Percentiles rank a stretch among this genome's conserved stretches.
phyloP scores from a whole-genome alignment of 208 protist species.

The Crithidia bombi region DNA sequence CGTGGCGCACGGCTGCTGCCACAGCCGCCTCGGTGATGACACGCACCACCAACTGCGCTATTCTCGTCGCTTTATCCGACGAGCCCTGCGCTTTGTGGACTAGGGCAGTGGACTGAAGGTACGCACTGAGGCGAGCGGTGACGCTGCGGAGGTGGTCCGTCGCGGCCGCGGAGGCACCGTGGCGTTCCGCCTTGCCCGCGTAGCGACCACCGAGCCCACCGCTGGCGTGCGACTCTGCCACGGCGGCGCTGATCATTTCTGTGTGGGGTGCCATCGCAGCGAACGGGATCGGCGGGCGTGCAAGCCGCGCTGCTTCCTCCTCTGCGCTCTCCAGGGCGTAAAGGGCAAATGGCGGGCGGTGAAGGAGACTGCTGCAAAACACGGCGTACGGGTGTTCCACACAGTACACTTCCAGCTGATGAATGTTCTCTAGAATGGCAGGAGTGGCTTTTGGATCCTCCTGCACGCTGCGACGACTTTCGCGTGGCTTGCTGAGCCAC shows the following conservation, averaged over 20 bases:
- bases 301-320: constrained; percentile 10
- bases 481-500: constrained; percentile 71
- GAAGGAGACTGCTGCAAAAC: constrained; percentile 51
- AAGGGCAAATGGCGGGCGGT: constrained; percentile 37
- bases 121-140: constrained; percentile 16
- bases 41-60: constrained; percentile 29
- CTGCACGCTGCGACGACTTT: constrained; percentile 63
- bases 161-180: constrained; percentile 3
- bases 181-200: constrained; percentile 10
- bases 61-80: background rate
- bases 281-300: constrained; percentile 18
- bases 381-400: constrained; percentile 59
- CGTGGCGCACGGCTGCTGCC: constrained; percentile 50
- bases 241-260: background rate
- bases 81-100: background rate
- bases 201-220: constrained; percentile 24
- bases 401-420: constrained; percentile 59
- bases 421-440: constrained; percentile 57
- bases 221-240: background rate
- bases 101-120: constrained; percentile 9
- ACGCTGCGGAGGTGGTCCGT: constrained; percentile 17
- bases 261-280: background rate
- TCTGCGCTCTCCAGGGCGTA: constrained; percentile 27
- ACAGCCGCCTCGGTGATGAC: constrained; percentile 49
- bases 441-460: constrained; percentile 45